A percentile compares a stretch with the other conserved stretches of the same genome.
Conservation (phyloP, 2,329 filamentous ascomycete genomes). For the Albophoma yamanashiensis region DNA sequence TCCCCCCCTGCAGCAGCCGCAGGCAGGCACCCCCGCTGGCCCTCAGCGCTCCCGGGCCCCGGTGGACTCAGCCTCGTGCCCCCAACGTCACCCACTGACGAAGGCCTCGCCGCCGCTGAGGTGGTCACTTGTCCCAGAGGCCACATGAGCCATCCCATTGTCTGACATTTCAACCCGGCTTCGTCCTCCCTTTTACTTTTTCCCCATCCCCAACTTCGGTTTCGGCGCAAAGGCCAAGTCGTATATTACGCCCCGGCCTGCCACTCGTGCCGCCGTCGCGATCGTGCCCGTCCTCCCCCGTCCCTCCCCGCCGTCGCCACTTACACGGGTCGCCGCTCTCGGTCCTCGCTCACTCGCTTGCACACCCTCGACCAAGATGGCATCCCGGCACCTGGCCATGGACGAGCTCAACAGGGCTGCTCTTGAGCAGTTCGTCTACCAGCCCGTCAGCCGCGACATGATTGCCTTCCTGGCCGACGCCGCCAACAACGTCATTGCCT, state of each 20-base stretch:
- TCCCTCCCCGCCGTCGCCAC: constrained; percentile 6
- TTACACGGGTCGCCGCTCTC: neutral
- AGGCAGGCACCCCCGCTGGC: constrained; percentile 2
- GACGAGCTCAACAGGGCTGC: constrained; percentile 60
- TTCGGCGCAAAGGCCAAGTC: neutral
- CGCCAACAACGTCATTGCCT: constrained; percentile 68
- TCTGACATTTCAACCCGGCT: constrained; percentile 6
- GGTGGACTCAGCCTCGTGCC: constrained; percentile 30
- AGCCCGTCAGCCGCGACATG: constrained; percentile 66
- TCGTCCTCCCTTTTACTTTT: constrained; percentile 7
- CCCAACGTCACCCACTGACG: constrained; percentile 30
- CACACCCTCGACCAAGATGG: constrained; percentile 27
- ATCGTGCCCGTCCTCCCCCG: neutral
- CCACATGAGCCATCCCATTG: constrained; percentile 17
- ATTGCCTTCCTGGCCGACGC: constrained; percentile 65
- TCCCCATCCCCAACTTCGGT: neutral
- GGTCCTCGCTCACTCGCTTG: constrained; percentile 1
- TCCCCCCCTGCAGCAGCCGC: neutral
- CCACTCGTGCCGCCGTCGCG: neutral
- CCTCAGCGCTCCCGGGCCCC: constrained; percentile 3
- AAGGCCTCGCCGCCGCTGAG: constrained; percentile 14
- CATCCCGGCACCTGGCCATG: constrained; percentile 34
- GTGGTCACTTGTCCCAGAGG: constrained; percentile 17
- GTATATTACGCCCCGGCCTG: neutral
- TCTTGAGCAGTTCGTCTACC: constrained; percentile 71